Percentiles rank a stretch among this genome's conserved stretches.
phyloP scores from a whole-genome alignment of 2,329 filamentous ascomycete species.

The Ascochyta rabiei region DNA sequence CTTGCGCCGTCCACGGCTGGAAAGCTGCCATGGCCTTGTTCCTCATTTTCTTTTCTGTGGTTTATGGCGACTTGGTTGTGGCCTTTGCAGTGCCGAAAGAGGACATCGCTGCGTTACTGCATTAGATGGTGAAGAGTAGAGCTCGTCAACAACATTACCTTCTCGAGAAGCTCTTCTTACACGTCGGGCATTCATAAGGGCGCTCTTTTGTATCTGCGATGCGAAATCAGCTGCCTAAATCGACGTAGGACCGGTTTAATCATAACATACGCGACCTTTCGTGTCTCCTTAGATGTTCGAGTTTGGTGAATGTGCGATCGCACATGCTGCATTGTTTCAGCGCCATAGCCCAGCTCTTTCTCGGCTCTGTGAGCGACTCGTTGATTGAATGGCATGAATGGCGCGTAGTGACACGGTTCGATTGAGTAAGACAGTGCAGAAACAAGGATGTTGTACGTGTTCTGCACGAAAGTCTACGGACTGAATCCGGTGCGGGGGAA shows the following conservation, averaged over 20 bases:
- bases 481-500: constrained; percentile 14
- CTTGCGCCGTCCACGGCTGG: constrained; percentile 24
- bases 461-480: constrained; percentile 9
- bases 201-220: constrained; percentile 59
- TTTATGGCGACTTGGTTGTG: constrained; percentile 52
- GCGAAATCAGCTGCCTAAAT: constrained; percentile 26
- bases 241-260: not conserved
- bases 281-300: constrained; percentile 61
- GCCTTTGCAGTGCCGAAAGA: constrained; percentile 59
- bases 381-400: constrained; percentile 17
- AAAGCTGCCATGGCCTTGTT: constrained; percentile 37
- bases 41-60: constrained; percentile 40
- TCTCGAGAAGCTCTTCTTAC: constrained; percentile 61
- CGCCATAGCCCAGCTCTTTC: constrained; percentile 35
- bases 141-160: constrained; percentile 48
- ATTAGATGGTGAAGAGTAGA: constrained; percentile 27
- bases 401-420: constrained; percentile 17
- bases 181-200: constrained; percentile 60
- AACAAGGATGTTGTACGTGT: constrained; percentile 16
- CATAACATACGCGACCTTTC: constrained; percentile 59
- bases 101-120: constrained; percentile 51
- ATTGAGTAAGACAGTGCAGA: constrained; percentile 8
- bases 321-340: constrained; percentile 53
- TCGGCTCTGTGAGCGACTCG: constrained; percentile 15
- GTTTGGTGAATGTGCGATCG: constrained; percentile 62